A percentile compares a stretch with the other conserved stretches of the same genome.
Evolutionary conservation across 2,329 filamentous ascomycete genomes (phyloP).

Genomic region (Colletotrichum liaoningense): DNA sequence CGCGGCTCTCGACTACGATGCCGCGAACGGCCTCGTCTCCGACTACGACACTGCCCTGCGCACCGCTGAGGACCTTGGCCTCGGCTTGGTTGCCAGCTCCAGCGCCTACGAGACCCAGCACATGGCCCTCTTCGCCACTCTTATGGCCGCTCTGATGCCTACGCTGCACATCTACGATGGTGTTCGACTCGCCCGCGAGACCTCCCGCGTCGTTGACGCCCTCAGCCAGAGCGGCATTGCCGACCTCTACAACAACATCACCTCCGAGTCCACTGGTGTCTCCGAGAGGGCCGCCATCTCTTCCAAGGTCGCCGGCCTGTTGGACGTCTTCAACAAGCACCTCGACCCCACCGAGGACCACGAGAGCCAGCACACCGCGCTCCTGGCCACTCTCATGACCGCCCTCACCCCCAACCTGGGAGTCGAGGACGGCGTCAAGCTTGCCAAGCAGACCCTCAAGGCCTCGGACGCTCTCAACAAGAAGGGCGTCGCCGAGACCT

Average conservation of each 20-base stretch:
- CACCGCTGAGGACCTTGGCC: conserved; percentile 88
- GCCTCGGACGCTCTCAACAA: conserved; percentile 84
- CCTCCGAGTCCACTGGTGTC: conserved; percentile 69
- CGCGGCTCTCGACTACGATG: conserved; percentile 87
- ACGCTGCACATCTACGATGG: conserved; percentile 91
- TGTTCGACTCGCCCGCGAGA: conserved; percentile 84
- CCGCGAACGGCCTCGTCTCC: conserved; percentile 77
- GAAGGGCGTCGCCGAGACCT: conserved; percentile 74
- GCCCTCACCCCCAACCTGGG: conserved; percentile 84
- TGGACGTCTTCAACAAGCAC: conserved; percentile 86
- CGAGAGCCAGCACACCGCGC: conserved; percentile 93
- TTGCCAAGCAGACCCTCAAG: conserved; percentile 84
- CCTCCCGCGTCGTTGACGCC: conserved; percentile 84
- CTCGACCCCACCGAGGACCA: conserved; percentile 92
- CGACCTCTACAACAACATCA: conserved; percentile 75
- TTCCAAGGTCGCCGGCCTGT: conserved; percentile 76
- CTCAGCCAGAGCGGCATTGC: conserved; percentile 78
- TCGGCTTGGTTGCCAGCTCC: conserved; percentile 85
- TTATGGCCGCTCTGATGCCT: conserved; percentile 82
- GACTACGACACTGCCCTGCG: conserved; percentile 87
- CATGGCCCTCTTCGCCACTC: conserved; percentile 89
- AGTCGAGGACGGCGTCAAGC: conserved; percentile 86
- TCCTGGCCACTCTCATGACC: conserved; percentile 85
- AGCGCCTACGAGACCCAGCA: conserved; percentile 95
- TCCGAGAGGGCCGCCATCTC: conserved; percentile 79